Evolutionary conservation across 257 asterid genomes (phyloP).

Genomic region (Capsicum chinense): DNA sequence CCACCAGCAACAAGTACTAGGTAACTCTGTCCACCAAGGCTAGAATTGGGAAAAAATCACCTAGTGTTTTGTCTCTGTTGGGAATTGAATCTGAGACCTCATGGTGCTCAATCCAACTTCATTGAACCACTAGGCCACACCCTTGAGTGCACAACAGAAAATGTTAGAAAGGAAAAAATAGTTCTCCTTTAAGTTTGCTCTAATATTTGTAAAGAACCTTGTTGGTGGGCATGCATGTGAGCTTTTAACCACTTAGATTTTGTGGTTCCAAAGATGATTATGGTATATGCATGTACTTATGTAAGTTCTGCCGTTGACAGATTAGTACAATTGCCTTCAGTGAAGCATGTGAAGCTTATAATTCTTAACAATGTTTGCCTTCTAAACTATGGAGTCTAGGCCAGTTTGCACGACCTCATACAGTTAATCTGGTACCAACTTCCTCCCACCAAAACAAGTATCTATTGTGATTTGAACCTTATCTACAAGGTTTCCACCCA

Average conservation of each 20-base stretch:
- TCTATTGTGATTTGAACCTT: background rate
- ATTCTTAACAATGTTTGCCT: background rate
- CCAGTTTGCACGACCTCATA: background rate
- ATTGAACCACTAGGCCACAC: too few species aligned
- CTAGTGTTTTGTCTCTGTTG: too few species aligned
- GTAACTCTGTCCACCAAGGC: too few species aligned
- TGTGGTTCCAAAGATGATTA: background rate
- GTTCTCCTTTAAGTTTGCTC: background rate
- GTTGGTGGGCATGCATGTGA: background rate
- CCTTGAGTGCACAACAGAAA: background rate
- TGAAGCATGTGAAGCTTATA: background rate
- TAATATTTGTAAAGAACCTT: background rate
- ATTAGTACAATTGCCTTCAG: background rate
- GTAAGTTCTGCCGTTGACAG: background rate
- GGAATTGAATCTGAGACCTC: too few species aligned
- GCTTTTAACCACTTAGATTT: background rate
- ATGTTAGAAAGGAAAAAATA: conserved; percentile 11
- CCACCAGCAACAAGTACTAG: too few species aligned
- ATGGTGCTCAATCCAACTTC: too few species aligned
- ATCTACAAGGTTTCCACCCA: background rate
- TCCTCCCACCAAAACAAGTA: background rate
- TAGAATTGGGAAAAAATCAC: too few species aligned
- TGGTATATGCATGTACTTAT: background rate
- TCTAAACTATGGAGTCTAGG: background rate
- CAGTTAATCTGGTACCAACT: background rate